Conservation (phyloP, 768 basidiomycete genomes). For the Boletus rubroflammeus region DNA sequence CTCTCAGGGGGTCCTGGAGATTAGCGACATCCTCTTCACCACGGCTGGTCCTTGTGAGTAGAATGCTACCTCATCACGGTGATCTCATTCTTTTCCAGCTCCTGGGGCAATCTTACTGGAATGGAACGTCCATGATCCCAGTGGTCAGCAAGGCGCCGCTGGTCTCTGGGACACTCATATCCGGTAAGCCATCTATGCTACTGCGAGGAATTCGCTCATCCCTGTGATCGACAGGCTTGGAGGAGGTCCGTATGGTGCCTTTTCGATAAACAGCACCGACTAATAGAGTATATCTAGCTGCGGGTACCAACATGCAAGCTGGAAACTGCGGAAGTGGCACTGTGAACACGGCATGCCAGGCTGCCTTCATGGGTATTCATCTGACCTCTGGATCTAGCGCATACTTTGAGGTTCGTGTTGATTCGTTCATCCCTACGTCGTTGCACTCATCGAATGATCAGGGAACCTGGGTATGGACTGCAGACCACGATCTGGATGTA, state of each 20-base stretch:
- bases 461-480: constrained; percentile 79
- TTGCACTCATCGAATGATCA: constrained; percentile 19
- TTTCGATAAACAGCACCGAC: neutral
- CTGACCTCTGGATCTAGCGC: constrained; percentile 50
- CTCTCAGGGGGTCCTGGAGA: constrained; percentile 54
- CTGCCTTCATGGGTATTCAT: constrained; percentile 65
- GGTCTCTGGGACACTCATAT: constrained; percentile 51
- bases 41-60: constrained; percentile 45
- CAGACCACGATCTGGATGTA: constrained; percentile 59
- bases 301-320: constrained; percentile 50
- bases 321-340: constrained; percentile 42
- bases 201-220: neutral
- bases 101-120: constrained; percentile 48
- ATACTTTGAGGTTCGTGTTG: constrained; percentile 54
- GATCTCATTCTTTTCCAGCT: constrained; percentile 18
- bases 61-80: neutral
- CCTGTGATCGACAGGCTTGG: constrained; percentile 18
- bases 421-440: neutral
- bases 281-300: constrained; percentile 31
- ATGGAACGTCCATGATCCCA: constrained; percentile 60
- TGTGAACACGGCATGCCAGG: constrained; percentile 46
- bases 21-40: constrained; percentile 60
- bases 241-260: constrained; percentile 17
- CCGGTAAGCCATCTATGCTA: constrained; percentile 13
- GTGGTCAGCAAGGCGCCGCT: constrained; percentile 48